phyloP scores from a whole-genome alignment of 78 protist species.

The Polysphondylium violaceum region DNA sequence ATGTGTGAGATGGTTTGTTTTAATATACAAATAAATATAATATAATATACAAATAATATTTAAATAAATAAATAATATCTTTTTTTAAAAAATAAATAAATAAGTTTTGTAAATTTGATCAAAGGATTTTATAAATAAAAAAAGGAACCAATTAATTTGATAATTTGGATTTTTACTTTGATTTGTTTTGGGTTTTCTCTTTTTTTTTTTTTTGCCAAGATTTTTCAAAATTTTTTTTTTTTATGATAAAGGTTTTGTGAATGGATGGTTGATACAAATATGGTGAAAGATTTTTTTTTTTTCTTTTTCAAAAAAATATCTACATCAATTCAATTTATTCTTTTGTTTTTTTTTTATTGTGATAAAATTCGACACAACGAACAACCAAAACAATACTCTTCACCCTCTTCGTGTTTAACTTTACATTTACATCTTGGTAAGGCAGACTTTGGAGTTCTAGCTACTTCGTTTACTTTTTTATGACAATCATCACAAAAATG shows the following conservation, averaged over 20 bases:
- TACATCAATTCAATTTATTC: too few relatives aligned
- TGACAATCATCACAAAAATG: slow-evolving; percentile 81
- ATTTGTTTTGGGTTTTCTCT: too few relatives aligned
- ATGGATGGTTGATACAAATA: too few relatives aligned
- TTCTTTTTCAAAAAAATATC: too few relatives aligned
- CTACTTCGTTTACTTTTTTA: slow-evolving; percentile 31
- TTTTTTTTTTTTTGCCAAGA: background rate
- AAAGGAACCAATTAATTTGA: background rate
- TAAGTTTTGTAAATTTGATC: background rate
- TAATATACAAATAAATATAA: too few relatives aligned
- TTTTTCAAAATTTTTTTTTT: too few relatives aligned
- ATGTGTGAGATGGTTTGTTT: background rate
- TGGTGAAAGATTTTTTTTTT: too few relatives aligned
- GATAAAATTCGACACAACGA: slow-evolving; percentile 46
- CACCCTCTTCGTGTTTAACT: slow-evolving; percentile 64
- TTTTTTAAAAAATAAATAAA: background rate
- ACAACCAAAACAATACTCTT: slow-evolving; percentile 82
- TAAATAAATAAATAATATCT: background rate
- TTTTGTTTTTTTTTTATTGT: too few relatives aligned
- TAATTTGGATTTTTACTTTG: background rate
- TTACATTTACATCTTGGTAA: slow-evolving; percentile 71
- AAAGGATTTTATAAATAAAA: background rate
- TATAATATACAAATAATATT: too few relatives aligned
- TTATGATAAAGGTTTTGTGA: too few relatives aligned
- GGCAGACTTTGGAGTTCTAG: slow-evolving; percentile 1